These are phyloP conservation scores for Coemansia sp. DNA, from an alignment of 192 early-diverging fungal species.

Conservation along the genomic window DNA sequence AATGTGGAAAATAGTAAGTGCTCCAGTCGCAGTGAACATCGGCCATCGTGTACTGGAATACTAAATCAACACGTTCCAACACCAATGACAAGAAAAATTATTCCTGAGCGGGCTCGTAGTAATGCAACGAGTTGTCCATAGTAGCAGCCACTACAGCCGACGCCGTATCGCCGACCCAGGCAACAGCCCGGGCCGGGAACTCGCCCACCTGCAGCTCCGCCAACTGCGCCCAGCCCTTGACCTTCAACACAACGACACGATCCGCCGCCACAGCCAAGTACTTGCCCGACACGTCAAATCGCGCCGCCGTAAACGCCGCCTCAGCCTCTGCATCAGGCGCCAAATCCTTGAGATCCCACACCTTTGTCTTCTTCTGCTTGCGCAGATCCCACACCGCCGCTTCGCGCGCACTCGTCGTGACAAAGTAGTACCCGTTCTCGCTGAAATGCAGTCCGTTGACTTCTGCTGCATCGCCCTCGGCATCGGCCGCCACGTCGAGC, in stretches of 20 bases:
- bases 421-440: slow-evolving; percentile 94
- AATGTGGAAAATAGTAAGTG: too few species aligned
- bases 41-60: too few species aligned
- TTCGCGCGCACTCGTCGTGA: slow-evolving; percentile 67
- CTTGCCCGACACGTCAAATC: slow-evolving; percentile 82
- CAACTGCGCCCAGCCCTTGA: slow-evolving; percentile 62
- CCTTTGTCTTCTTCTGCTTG: slow-evolving; percentile 64
- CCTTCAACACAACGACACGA: slow-evolving; percentile 62
- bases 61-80: too few species aligned
- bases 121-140: slow-evolving; percentile 21
- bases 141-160: slow-evolving; percentile 12
- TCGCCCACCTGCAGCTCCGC: slow-evolving; percentile 8
- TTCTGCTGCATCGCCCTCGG: slow-evolving; percentile 9
- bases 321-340: not conserved
- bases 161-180: slow-evolving; percentile 1
- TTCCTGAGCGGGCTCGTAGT: slow-evolving; percentile 10
- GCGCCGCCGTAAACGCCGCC: slow-evolving; percentile 21
- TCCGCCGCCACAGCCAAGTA: slow-evolving; percentile 74
- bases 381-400: slow-evolving; percentile 94
- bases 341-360: slow-evolving; percentile 22
- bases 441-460: slow-evolving; percentile 79
- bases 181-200: not conserved
- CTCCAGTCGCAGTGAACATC: too few species aligned
- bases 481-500: slow-evolving; percentile 19
- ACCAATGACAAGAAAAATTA: not conserved